Percentiles rank a stretch among this genome's conserved stretches.
phyloP scores from a whole-genome alignment of 352 stramenopile genomes.

The Globisporangium acanthophoron region DNA sequence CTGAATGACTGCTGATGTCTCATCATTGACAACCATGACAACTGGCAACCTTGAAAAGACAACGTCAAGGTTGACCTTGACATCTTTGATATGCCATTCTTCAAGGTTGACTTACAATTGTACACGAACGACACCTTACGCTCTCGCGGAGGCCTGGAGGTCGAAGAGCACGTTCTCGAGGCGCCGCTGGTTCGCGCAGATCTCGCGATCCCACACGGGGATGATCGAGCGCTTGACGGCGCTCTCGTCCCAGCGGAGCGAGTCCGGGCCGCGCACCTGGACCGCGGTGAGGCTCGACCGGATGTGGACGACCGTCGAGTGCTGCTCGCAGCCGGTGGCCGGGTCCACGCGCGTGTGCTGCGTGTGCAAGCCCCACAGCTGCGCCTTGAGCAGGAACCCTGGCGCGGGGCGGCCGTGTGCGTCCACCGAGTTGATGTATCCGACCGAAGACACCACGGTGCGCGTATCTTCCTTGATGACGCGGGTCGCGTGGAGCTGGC shows the following conservation, averaged over 20 bases:
- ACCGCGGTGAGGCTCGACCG: neutral
- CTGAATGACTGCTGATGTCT: neutral
- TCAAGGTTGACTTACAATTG: neutral
- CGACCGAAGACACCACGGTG: neutral
- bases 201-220: neutral
- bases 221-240: neutral
- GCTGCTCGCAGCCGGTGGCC: neutral
- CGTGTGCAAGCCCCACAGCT: neutral
- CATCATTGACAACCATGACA: too few species aligned
- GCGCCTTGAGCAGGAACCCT: constrained; percentile 1
- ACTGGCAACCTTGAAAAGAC: too few species aligned
- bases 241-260: neutral
- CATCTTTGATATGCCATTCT: too few species aligned
- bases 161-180: constrained; percentile 1
- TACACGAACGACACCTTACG: neutral
- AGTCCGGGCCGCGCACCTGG: neutral
- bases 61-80: too few species aligned
- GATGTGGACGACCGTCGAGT: neutral
- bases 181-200: neutral
- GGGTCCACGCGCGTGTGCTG: constrained; percentile 2
- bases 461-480: neutral
- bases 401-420: neutral
- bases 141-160: neutral
- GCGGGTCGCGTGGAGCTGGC: neutral
- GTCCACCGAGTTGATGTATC: neutral